Percentiles rank a stretch among this genome's conserved stretches.
phyloP scores from a whole-genome alignment of 2,329 filamentous ascomycete genomes.

The Nectriaceae sp. region DNA sequence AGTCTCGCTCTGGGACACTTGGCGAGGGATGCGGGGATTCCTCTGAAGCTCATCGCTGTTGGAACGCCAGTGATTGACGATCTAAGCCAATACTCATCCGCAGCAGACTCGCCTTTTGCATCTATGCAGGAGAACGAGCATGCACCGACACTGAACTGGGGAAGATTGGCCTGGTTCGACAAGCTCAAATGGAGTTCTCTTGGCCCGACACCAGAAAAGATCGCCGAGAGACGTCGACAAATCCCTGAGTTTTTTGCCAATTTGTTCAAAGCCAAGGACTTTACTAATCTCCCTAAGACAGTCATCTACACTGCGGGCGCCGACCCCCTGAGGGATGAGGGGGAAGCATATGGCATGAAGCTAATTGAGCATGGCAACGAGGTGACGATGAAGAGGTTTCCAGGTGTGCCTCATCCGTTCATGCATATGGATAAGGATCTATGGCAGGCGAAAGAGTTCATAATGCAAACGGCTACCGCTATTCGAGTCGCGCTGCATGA shows the following conservation, averaged over 20 bases:
- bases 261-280: slow-evolving; percentile 38
- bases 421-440: slow-evolving; percentile 48
- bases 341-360: slow-evolving; percentile 46
- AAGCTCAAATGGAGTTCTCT: slow-evolving; percentile 34
- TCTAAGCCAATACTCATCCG: slow-evolving; percentile 36
- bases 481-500: slow-evolving; percentile 28
- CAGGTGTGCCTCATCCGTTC: slow-evolving; percentile 50
- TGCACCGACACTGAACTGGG: slow-evolving; percentile 47
- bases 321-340: slow-evolving; percentile 51
- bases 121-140: slow-evolving; percentile 44
- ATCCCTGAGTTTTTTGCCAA: slow-evolving; percentile 30
- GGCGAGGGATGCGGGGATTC: slow-evolving; percentile 40
- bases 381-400: slow-evolving; percentile 47
- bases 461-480: slow-evolving; percentile 33
- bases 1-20: slow-evolving; percentile 41
- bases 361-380: slow-evolving; percentile 46
- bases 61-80: slow-evolving; percentile 45
- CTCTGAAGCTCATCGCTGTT: slow-evolving; percentile 39
- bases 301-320: slow-evolving; percentile 45
- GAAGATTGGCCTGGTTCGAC: slow-evolving; percentile 43
- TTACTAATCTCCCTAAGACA: slow-evolving; percentile 36
- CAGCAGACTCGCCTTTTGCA: slow-evolving; percentile 39
- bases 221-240: slow-evolving; percentile 1
- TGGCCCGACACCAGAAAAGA: slow-evolving; percentile 1
- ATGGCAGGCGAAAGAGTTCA: slow-evolving; percentile 38